Base-by-base conservation (phyloP, 1,284 basidiomycete genomes). In the Cryptococcus maquisensis region DNA sequence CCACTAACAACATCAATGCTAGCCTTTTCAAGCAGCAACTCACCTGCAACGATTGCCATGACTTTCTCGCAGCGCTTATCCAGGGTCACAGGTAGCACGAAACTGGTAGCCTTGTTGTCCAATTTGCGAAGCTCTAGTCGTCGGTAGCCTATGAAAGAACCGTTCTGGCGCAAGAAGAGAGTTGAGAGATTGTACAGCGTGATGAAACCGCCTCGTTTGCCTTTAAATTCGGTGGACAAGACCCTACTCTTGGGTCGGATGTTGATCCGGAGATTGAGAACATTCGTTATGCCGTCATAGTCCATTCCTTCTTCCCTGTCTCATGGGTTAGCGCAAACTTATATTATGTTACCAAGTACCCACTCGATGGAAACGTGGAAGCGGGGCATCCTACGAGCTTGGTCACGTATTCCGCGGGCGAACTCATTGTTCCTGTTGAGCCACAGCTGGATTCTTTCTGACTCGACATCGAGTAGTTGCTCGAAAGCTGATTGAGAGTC, bases 1-100 rank as follows among this genome's bases (percentile, higher is more conserved):
- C 71, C 16, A 71, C 71, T 72, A 47, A 5, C 28, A 28, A 43
- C 49, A 43, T 54, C 42, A 32, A 35, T 20, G 15, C 20, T 18
- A 28, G 26, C 18, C 10, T n/a, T 8, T 16, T 15, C 20, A 9
- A n/a, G 6, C 16, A 24, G 8, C 9, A 28, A 48, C 49, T 39
- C 45, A 58, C 52, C 52, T 41, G 36, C 52, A 35, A 54, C 41
- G 26, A 48, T 23, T 7, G 52, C 52, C 6, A 51, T 45, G 9
- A 58, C 36, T n/a, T 49, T 55, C 21, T 56, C 55, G 20, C 55
- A 56, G 7, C 50, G 44, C 41, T 35, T 52, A 40, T 45, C 35
- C 16, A 56, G 35, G 10, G 21, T 24, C 8, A 56, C 55, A 6
- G 35, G 16, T 3, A 55, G 20, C 13, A 51, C 13, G 23, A 39